These are phyloP conservation scores for Rheum nobile DNA, from an alignment of 148 eudicot species.

Conservation along the genomic window DNA sequence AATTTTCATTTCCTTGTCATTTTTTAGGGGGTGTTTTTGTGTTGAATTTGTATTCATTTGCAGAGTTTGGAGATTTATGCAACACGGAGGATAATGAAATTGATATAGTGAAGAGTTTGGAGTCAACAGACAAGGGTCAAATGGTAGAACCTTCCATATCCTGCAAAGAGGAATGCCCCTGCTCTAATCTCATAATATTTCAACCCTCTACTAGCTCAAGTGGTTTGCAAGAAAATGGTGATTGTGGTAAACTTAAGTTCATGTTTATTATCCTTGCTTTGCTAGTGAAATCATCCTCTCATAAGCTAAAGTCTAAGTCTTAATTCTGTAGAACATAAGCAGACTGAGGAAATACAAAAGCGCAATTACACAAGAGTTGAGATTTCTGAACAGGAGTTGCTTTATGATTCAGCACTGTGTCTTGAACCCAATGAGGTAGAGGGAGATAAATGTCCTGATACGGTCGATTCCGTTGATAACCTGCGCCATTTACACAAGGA, in stretches of 20 bases:
- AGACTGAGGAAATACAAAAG: not conserved
- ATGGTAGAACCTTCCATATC: constrained; percentile 25
- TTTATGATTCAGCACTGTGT: not conserved
- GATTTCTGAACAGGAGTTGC: not conserved
- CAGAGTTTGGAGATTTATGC: constrained; percentile 21
- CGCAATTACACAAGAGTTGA: not conserved
- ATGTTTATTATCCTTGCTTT: not conserved
- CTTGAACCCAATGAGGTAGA: no score
- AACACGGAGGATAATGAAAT: constrained; percentile 21
- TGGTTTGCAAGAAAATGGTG: constrained; percentile 2
- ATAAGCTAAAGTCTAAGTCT: constrained; percentile 6
- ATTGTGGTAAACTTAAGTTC: not conserved
- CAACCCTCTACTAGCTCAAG: constrained; percentile 23
- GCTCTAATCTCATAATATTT: constrained; percentile 5
- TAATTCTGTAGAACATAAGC: not conserved
- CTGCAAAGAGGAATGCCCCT: constrained; percentile 21
- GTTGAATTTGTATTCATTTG: not conserved
- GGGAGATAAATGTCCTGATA: no score
- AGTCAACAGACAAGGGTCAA: constrained; percentile 22
- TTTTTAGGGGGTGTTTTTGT: not conserved
- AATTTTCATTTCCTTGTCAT: not conserved
- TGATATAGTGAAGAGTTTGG: constrained; percentile 34
- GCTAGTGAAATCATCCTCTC: not conserved
- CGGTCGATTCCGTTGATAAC: no score
- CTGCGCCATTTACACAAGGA: no score